Conservation (phyloP, 1,284 basidiomycete genomes). For the Amylostereum chailletii region DNA sequence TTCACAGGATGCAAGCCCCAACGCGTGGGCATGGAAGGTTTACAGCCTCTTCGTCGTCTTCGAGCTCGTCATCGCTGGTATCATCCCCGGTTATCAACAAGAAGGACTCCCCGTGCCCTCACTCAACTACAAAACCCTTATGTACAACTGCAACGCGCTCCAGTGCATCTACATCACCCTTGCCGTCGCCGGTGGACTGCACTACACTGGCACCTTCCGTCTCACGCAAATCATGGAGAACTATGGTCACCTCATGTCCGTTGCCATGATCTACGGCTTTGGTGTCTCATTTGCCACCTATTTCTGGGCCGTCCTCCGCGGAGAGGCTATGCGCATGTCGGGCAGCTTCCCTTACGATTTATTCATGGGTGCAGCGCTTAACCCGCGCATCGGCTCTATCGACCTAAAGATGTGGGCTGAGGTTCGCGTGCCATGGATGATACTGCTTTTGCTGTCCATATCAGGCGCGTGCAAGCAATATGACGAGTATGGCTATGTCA, state of each 20-base stretch:
- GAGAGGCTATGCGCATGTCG: constrained; percentile 84
- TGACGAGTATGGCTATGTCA: constrained; percentile 86
- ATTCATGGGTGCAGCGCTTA: constrained; percentile 94
- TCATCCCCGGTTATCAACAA: constrained; percentile 90
- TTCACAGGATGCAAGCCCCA: constrained; percentile 83
- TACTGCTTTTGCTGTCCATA: constrained; percentile 89
- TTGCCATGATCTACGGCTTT: constrained; percentile 90
- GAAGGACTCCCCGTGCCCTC: constrained; percentile 92
- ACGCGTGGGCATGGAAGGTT: constrained; percentile 78
- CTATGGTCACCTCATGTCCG: constrained; percentile 94
- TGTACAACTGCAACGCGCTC: constrained; percentile 96
- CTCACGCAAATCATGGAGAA: constrained; percentile 95
- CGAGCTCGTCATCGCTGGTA: constrained; percentile 84
- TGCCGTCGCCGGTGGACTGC: constrained; percentile 67
- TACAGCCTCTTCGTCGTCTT: constrained; percentile 87
- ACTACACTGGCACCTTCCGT: constrained; percentile 80
- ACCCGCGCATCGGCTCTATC: constrained; percentile 88
- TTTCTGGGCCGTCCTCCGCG: constrained; percentile 68
- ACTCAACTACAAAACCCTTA: constrained; percentile 84
- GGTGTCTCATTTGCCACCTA: constrained; percentile 76
- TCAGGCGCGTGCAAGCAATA: constrained; percentile 96
- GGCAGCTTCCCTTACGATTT: constrained; percentile 92
- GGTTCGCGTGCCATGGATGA: constrained; percentile 95
- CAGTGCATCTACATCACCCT: constrained; percentile 84
- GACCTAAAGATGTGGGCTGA: constrained; percentile 99